Base-by-base conservation (phyloP, 768 basidiomycete genomes). In the Rhizopogon vesiculosus region DNA sequence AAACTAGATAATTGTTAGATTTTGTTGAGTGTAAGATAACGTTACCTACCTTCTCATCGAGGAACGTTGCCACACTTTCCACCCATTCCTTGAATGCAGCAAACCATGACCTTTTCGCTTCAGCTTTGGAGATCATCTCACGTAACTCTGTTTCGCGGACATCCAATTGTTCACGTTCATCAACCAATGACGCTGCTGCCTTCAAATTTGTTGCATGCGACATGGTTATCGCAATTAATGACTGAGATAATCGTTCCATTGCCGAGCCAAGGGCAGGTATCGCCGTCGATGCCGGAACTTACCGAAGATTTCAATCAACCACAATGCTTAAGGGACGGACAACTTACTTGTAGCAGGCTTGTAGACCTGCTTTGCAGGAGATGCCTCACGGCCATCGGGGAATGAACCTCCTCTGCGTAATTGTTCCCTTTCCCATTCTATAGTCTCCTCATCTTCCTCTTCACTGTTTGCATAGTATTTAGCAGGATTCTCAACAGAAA, bases 391-490 rank as follows among this genome's bases (percentile, higher is more conserved):
- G 59, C 62, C 31, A 8, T 77, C 74, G n/a, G 73, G 66, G 25
- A 69, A 68, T 58, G 83, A 79, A 3, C 86, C 90, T 8, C 87
- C 89, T 54, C 92, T 78, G 25, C 89, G 84, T 28, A 92, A 73
- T 62, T 94, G 92, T 54, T 88, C 89, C 57, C 82, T 80, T 63
- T 93, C 91, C 92, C 92, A 94, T 69, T 93, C 88, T 9, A 78
- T 75, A 0, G 87, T 83, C 66, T 93, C 91, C 66, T 94, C 91
- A 56, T 93, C 92, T 54, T 86, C 82, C 51, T 92, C 91, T 51
- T 84, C 87, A 4, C 88, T 90, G 53, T 22, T 9, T 9, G 19
- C 33, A 31, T 22, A 56, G 43, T 41, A 22, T 46, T 58, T 51
- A 57, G 49, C 44, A 12, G 42, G 33, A 58, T 28, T 28, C 39